phyloP scores from a whole-genome alignment of 106 monocot genomes.

The Dendrobium huoshanense region DNA sequence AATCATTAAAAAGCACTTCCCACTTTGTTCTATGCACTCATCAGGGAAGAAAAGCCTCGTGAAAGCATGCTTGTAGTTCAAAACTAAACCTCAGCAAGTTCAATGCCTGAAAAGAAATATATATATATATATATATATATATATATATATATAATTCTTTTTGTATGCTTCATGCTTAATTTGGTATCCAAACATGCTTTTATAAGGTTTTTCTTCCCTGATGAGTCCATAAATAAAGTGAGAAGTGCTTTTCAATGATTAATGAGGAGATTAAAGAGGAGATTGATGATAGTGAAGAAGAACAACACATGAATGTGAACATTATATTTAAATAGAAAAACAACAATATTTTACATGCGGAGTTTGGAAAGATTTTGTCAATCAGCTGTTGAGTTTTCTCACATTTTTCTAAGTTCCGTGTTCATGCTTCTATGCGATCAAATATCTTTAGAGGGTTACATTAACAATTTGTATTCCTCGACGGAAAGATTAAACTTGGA shows the following conservation, averaged over 20 bases:
- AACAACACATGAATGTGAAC: not conserved
- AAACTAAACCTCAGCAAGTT: too few relatives aligned
- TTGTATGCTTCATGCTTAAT: too few relatives aligned
- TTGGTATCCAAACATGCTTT: not conserved
- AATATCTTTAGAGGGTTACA: not conserved
- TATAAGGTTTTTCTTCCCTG: not conserved
- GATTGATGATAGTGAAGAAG: not conserved
- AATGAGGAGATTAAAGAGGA: not conserved
- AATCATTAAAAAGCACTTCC: not conserved
- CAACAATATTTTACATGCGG: not conserved
- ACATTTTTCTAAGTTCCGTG: not conserved
- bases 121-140: too few relatives aligned
- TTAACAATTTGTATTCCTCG: not conserved
- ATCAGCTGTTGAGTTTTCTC: not conserved
- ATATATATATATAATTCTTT: too few relatives aligned
- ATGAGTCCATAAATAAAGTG: not conserved
- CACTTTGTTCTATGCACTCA: not conserved
- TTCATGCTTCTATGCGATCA: not conserved
- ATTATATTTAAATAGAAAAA: not conserved
- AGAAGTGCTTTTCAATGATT: not conserved
- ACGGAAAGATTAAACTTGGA: not conserved
- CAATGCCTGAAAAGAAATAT: not conserved
- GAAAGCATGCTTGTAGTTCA: not conserved
- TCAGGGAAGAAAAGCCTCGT: not conserved
- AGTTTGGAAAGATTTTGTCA: not conserved